Conservation (phyloP, 2,329 filamentous ascomycete genomes). For the Fusarium sp. region DNA sequence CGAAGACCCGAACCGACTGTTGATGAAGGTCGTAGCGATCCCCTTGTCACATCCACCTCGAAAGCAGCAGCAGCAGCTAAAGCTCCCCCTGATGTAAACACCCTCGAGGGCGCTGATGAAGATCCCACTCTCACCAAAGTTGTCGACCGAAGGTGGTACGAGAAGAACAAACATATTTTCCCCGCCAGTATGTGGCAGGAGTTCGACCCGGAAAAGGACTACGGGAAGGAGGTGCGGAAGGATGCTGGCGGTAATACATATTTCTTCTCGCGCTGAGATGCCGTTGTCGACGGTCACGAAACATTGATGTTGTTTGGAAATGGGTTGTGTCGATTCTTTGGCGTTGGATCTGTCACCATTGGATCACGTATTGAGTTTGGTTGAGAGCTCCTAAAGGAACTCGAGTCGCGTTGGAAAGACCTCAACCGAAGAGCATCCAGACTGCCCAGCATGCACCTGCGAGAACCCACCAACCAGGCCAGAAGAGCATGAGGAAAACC, state of each 20-base stretch:
- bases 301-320: constrained; percentile 10
- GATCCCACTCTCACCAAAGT: constrained; percentile 91
- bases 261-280: constrained; percentile 76
- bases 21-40: constrained; percentile 7
- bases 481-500: constrained; percentile 67
- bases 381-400: constrained; percentile 19
- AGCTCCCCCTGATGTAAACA: constrained; percentile 63
- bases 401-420: constrained; percentile 10
- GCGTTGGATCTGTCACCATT: constrained; percentile 22
- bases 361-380: constrained; percentile 28
- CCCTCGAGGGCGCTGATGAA: constrained; percentile 81
- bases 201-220: constrained; percentile 92
- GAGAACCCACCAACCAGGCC: constrained; percentile 70
- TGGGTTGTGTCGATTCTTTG: constrained; percentile 8
- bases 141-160: constrained; percentile 96
- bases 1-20: constrained; percentile 50
- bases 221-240: constrained; percentile 81
- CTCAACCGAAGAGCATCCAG: constrained; percentile 56
- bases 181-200: constrained; percentile 96
- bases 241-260: constrained; percentile 93
- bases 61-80: constrained; percentile 58
- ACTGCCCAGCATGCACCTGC: constrained; percentile 54
- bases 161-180: constrained; percentile 98
- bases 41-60: constrained; percentile 53
- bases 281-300: constrained; percentile 12